Evolutionary conservation across 78 protist genomes (phyloP), one percentile per base, ranked within the genome.

Genomic region (Dictyostelium capitatum): DNA sequence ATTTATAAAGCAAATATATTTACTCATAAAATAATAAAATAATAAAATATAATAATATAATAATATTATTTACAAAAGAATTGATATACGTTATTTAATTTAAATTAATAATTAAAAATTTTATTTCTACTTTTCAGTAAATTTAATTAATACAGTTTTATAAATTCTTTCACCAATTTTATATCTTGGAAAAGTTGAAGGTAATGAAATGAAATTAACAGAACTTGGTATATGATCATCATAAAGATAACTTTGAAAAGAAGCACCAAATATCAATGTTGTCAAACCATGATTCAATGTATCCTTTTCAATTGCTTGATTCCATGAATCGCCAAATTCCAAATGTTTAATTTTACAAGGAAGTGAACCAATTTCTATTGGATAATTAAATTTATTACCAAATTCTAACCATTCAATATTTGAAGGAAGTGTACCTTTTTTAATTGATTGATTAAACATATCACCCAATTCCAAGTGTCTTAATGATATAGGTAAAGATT

Each of bases 91-190:
- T n/a, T n/a, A n/a, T 30, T 7, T 62, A 23, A 23, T 30, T 57
- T 57, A 19, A n/a, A 19, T 57, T 57, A n/a, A 37, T 37, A 37
- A 37, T 37, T 37, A 37, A 37, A 3, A 37, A 37, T 37, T 37
- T 37, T 37, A 57, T 57, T 57, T 57, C 6, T 10, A 3, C 12
- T 64, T 23, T 25, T 64, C 73, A 28, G 14, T 23, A 64, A 64
- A 64, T 64, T 64, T 64, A 20, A 64, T 64, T 64, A 64, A 64
- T 11, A 64, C 73, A 14, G 73, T 64, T 64, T 64, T 64, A 64
- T 64, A 64, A 64, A 64, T 30, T 64, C 73, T 25, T 28, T 64
- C 73, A 30, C 73, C 73, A 28, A 64, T 64, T 64, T 23, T 10
- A 64, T 28, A 28, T 64, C 30, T 64, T 28, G 73, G 73, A 30